Conservation (phyloP, 768 basidiomycete species). For the Sarcodon aspratus region DNA sequence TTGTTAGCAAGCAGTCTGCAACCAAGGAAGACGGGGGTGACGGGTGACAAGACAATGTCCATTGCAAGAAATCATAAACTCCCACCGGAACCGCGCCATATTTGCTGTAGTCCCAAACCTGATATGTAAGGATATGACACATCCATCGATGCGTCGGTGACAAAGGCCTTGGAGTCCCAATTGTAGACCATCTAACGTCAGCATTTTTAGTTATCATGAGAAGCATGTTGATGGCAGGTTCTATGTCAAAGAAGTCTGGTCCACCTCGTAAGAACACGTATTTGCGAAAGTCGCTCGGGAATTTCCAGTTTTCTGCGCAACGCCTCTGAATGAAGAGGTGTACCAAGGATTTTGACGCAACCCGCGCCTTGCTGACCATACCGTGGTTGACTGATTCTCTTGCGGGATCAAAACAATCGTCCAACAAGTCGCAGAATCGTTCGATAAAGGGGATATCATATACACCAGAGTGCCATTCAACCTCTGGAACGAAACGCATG, state of each 20-base stretch:
- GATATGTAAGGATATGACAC: too few species aligned
- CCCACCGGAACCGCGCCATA: too few species aligned
- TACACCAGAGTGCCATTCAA: slow-evolving; percentile 6
- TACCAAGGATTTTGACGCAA: neutral
- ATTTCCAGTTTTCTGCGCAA: neutral
- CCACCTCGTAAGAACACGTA: too few species aligned
- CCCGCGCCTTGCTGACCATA: neutral
- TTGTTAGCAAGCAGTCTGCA: neutral
- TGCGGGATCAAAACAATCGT: neutral
- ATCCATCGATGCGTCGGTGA: too few species aligned
- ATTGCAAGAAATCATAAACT: too few species aligned
- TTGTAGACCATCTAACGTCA: too few species aligned
- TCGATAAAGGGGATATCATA: neutral
- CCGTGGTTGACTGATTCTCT: neutral
- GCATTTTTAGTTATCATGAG: too few species aligned
- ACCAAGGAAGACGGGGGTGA: neutral
- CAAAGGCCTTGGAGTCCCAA: too few species aligned
- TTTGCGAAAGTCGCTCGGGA: too few species aligned
- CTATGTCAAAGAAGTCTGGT: too few species aligned
- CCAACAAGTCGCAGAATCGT: neutral
- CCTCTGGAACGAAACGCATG: slow-evolving; percentile 5
- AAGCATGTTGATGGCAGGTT: too few species aligned
- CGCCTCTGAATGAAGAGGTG: neutral
- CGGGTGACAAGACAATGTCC: neutral
- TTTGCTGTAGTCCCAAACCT: too few species aligned